A percentile compares a stretch with the other conserved stretches of the same genome.
phyloP scores from a whole-genome alignment of 1,284 basidiomycete genomes.

The Rhodofomes roseus region DNA sequence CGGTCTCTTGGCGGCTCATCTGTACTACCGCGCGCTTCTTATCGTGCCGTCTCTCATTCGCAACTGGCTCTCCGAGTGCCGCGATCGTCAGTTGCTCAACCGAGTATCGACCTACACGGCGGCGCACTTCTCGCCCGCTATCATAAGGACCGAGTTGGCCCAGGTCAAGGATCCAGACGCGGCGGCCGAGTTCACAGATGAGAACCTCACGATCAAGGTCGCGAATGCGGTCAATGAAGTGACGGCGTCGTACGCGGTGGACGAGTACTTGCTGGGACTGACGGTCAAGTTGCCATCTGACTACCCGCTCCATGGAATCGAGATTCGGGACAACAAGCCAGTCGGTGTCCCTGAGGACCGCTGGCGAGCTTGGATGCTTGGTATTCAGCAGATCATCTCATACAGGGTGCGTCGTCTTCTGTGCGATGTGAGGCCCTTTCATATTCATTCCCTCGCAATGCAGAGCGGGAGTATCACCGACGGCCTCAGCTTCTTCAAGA shows the following conservation, averaged over 20 bases:
- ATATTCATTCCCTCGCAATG: background rate
- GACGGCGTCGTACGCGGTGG: conserved; percentile 80
- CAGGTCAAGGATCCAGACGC: conserved; percentile 69
- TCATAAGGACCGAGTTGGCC: conserved; percentile 81
- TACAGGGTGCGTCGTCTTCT: conserved; percentile 56
- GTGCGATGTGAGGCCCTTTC: conserved; percentile 7
- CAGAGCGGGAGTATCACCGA: conserved; percentile 92
- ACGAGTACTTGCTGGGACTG: conserved; percentile 94
- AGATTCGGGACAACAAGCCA: conserved; percentile 81
- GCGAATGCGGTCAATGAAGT: conserved; percentile 70
- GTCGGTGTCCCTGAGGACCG: conserved; percentile 89
- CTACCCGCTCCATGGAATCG: conserved; percentile 89
- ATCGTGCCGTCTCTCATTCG: conserved; percentile 83
- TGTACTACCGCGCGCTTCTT: conserved; percentile 84
- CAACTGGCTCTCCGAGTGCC: conserved; percentile 83
- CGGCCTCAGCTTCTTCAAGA: conserved; percentile 91
- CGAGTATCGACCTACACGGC: conserved; percentile 80
- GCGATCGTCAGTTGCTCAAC: conserved; percentile 83
- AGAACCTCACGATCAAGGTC: conserved; percentile 81
- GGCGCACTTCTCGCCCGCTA: conserved; percentile 86
- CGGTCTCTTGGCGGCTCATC: conserved; percentile 78
- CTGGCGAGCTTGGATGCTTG: conserved; percentile 94
- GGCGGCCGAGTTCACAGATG: conserved; percentile 69
- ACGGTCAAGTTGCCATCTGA: conserved; percentile 84
- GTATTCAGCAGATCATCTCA: conserved; percentile 89